These are phyloP conservation scores for Lactarius psammicola DNA, from an alignment of 768 basidiomycete genomes.

Conservation along the genomic window DNA sequence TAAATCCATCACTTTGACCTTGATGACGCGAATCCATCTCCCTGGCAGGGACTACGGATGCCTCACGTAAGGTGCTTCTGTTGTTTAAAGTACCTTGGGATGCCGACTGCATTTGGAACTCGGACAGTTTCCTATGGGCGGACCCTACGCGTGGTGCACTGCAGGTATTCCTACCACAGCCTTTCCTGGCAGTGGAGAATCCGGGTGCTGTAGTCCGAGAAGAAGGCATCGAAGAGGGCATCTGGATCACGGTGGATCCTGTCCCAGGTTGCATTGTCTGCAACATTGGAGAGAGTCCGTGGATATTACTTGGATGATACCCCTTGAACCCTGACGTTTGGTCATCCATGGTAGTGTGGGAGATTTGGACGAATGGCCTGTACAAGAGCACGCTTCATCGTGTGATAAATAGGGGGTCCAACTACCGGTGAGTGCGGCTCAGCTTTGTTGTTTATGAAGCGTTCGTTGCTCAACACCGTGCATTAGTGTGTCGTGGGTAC, in stretches of 20 bases:
- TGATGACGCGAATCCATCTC: conserved; percentile 9
- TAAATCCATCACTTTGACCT: neutral
- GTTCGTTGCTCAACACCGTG: neutral
- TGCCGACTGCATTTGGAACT: conserved; percentile 20
- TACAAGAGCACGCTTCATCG: conserved; percentile 90
- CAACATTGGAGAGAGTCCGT: conserved; percentile 88
- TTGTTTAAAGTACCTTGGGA: conserved; percentile 1
- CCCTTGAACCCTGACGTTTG: conserved; percentile 1
- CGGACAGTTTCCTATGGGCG: conserved; percentile 74
- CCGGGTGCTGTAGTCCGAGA: conserved; percentile 41
- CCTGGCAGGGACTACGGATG: conserved; percentile 81
- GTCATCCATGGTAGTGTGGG: conserved; percentile 66
- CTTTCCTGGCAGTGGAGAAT: conserved; percentile 35
- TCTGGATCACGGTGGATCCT: conserved; percentile 86
- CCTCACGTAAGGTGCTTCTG: conserved; percentile 56
- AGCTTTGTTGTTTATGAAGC: neutral
- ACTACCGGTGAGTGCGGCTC: conserved; percentile 49
- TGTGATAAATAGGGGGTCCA: conserved; percentile 72
- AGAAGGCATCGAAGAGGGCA: conserved; percentile 55
- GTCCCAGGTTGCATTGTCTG: conserved; percentile 81
- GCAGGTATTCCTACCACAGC: conserved; percentile 68
- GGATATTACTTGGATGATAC: neutral
- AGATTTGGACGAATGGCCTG: conserved; percentile 84
- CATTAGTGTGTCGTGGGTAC: conserved; percentile 66
- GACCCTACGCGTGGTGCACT: conserved; percentile 79